Evolutionary conservation across 257 asterid species (phyloP), one percentile per base, ranked within the genome.

Genomic region (Penstemon eatonii): DNA sequence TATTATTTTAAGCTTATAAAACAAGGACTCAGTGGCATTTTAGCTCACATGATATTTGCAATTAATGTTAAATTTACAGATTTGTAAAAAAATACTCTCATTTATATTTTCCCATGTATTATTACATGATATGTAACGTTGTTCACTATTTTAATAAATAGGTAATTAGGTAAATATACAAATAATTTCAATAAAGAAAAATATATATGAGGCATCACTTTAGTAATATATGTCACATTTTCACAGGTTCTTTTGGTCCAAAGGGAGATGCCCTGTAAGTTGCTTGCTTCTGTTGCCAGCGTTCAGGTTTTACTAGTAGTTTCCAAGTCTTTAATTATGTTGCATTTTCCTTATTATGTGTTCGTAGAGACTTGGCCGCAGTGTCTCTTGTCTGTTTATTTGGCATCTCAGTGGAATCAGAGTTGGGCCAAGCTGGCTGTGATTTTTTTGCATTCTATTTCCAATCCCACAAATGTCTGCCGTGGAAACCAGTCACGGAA

Each of bases 351-450:
- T 7, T 37, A 12, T 8, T 10, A 40, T 49, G 47, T 60, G 52
- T 60, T 19, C 45, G 43, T 63, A 25, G 43, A 25, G 25, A 45
- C 38, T 10, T 68, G 42, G 11, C 7, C 44, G 18, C 10, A n/a
- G 7, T 1, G 13, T 9, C 9, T 41, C 42, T 12, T 15, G 18
- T 15, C 18, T 15, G 18, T 15, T 47, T 64, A 72, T 6, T 46
- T 12, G 53, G 54, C 49, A 41, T 57, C 45, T 43, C 42, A 33
- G 18, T 15, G 0, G 18, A 15, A 15, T 73, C n/a, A 19, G 1
- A 52, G 53, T 61, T 41, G 52, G 46, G 49, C 4, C 56, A 45
- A 74, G n/a, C n/a, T n/a, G 15, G 63, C 50, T 68, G 39, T 25
- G 0, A 33, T 38, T 49, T 18, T 40, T 60, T 45, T 70, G 50